Evolutionary conservation across 352 stramenopile genomes (phyloP).

Genomic region (Blastocystis sp.): DNA sequence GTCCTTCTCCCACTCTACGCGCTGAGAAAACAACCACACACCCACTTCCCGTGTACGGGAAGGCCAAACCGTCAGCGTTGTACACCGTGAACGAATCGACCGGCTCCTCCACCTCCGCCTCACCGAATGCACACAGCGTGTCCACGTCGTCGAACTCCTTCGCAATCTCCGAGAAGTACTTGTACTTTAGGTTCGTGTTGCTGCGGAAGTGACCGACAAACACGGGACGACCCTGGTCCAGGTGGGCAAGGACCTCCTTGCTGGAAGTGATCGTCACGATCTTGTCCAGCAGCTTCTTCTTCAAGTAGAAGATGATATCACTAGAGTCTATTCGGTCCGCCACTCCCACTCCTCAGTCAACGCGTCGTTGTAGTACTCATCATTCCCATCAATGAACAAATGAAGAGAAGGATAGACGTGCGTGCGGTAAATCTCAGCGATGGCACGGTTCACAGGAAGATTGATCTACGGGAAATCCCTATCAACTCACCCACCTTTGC

Average conservation of each 20-base stretch:
- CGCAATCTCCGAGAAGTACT: neutral
- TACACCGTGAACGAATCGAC: neutral
- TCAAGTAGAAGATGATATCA: slow-evolving; percentile 44
- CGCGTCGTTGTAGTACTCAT: slow-evolving; percentile 1
- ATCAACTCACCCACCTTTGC: neutral
- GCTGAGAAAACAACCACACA: neutral
- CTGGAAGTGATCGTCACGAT: neutral
- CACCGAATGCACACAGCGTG: neutral
- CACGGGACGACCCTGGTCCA: neutral
- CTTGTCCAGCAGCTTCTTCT: slow-evolving; percentile 16
- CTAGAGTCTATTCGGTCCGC: neutral
- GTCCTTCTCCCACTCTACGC: slow-evolving; percentile 4
- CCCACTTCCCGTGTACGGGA: neutral
- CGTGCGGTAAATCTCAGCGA: slow-evolving; percentile 35
- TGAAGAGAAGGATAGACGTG: neutral
- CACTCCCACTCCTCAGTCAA: neutral
- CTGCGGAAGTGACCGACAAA: slow-evolving; percentile 6
- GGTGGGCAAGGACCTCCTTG: neutral
- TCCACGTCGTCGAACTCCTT: neutral
- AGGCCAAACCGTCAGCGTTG: neutral
- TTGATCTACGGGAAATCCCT: neutral
- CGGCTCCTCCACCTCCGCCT: neutral
- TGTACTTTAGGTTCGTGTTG: slow-evolving; percentile 24
- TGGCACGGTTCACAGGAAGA: slow-evolving; percentile 2
- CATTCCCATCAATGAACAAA: slow-evolving; percentile 25